Evolutionary conservation across 2,329 filamentous ascomycete genomes (phyloP), one percentile per base, ranked within the genome.

Genomic region (Colletotrichum plurivorum): DNA sequence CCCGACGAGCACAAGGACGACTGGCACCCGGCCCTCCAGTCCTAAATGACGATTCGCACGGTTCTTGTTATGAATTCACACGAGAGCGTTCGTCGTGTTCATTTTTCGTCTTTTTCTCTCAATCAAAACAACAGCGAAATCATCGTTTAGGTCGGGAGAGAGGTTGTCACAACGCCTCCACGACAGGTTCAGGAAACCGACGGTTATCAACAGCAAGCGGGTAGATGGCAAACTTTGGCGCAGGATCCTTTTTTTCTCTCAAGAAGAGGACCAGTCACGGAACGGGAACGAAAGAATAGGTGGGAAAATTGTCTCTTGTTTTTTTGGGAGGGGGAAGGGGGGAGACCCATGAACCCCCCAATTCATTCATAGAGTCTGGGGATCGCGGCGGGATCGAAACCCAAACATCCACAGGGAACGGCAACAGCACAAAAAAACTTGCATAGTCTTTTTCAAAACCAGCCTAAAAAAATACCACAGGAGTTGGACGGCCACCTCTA

Each of bases 1-100:
- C 80, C 81, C 22, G 87, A 83, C 71, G 87, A 86, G 63, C 82
- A 88, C 81, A 84, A 87, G 81, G 83, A 81, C 53, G 68, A 70
- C 48, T 70, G 68, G 68, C 46, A 70, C 58, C 64, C 64, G 20
- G 67, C 57, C 15, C 63, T 70, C 16, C 43, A 59, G 41, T 53
- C 54, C 43, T 69, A 66, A 10, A 39, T 16, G 58, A 43, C 12
- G 22, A 18, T 43, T 27, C 16, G 13, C n/a, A 16, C 5, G 7
- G 16, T 7, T 18, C 12, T 18, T 12, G 13, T 13, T 16, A 22
- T n/a, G 25, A 7, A 13, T 53, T 27, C 13, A 45, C 1, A 25
- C 15, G 31, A 31, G 12, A 49, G 48, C 22, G 31, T 55, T 55
- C 20, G n/a, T 54, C 20, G 13, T 46, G 10, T 53, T 27, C 5